Base-by-base conservation (phyloP, 2,329 filamentous ascomycete species). In the Cytospora piceicola region DNA sequence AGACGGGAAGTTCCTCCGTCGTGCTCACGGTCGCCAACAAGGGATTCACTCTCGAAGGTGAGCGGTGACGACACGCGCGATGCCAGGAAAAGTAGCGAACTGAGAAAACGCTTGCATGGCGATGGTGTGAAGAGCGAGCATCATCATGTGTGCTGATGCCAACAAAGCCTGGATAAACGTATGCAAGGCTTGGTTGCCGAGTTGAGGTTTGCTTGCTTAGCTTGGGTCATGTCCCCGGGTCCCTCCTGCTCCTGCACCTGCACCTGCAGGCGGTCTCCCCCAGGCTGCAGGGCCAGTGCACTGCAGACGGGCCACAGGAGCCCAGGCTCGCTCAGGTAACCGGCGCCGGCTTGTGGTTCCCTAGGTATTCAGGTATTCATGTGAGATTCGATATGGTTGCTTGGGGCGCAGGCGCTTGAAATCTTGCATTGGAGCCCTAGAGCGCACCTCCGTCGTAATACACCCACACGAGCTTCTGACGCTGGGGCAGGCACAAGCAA, bases 261-360 rank as follows among this genome's bases (percentile, higher is more conserved):
- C 61, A 67, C 22, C 53, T 67, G 62, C 54, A 64, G 58, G 58
- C 58, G 52, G 61, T 58, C 39, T 64, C 39, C 39, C 65, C 65
- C 61, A 64, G 61, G 42, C 65, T 65, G 65, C 65, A 67, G 57
- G 54, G 65, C 61, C 65, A 30, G 57, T 67, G 42, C 65, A 59
- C 65, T 59, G 63, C 65, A 67, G 42, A 57, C 27, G 58, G 63
- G 42, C 42, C 42, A 53, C 53, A 66, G 29, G 60, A 57, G 58
- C 55, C 53, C 52, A 32, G 60, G 36, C 53, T 30, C 14, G 36
- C 53, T 30, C 14, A 57, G 52, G 32, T 20, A 46, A n/a, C 30
- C 39, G 52, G 52, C 57, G n/a, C 53, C 58, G 42, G 61, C 65
- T 39, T 29, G 27, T 29, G 27, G n/a, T n/a, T n/a, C n/a, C 5